Percentiles rank a stretch among this genome's conserved stretches.
phyloP scores from a whole-genome alignment of 306 rosid species.

The Castanea sativa region DNA sequence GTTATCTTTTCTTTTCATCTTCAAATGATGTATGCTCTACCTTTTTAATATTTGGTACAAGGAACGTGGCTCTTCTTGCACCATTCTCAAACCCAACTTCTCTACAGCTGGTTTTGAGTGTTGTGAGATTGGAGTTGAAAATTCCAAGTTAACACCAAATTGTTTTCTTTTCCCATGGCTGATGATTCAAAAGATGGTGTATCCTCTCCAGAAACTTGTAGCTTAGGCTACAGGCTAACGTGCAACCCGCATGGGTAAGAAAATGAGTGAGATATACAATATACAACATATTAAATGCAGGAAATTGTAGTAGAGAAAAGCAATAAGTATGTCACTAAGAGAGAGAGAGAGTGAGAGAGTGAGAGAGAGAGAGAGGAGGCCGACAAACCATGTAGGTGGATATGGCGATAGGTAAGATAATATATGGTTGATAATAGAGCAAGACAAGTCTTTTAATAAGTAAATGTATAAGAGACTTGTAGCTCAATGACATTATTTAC shows the following conservation, averaged over 20 bases:
- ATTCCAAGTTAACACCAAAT: neutral
- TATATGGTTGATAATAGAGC: too few relatives aligned
- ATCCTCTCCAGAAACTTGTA: neutral
- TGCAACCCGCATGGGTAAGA: too few relatives aligned
- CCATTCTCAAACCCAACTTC: constrained; percentile 5
- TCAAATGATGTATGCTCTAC: constrained; percentile 14
- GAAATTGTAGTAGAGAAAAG: too few relatives aligned
- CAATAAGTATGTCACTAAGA: too few relatives aligned
- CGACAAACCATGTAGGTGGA: neutral
- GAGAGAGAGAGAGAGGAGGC: neutral
- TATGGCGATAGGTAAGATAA: too few relatives aligned
- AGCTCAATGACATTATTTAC: too few relatives aligned
- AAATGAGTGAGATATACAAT: too few relatives aligned
- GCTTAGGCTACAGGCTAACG: neutral
- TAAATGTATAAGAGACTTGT: too few relatives aligned
- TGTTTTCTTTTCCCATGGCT: too few relatives aligned
- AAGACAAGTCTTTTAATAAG: too few relatives aligned
- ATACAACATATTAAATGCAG: too few relatives aligned
- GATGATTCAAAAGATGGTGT: neutral
- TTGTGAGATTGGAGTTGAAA: neutral
- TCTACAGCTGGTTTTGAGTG: constrained; percentile 20
- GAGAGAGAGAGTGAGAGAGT: too few relatives aligned
- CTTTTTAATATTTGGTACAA: neutral
- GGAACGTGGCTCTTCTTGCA: constrained; percentile 19
- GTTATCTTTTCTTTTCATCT: constrained; percentile 3